Percentiles rank a stretch among this genome's conserved stretches.
Conservation (phyloP, 495 filamentous ascomycete genomes). For the Trichodelitschia bisporula region DNA sequence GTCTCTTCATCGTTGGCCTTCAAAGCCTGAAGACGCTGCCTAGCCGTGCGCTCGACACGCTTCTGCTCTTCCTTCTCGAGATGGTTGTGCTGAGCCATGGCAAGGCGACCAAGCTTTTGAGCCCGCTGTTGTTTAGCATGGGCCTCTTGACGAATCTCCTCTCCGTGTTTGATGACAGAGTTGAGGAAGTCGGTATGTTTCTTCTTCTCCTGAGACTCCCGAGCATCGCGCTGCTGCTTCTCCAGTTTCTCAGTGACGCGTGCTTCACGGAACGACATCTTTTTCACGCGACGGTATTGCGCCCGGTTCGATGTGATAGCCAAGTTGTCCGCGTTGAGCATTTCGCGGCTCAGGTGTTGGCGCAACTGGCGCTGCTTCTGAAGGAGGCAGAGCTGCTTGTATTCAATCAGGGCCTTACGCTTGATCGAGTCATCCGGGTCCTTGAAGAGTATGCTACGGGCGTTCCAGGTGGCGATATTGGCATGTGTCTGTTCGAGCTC, state of each 20-base stretch:
- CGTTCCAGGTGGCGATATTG: constrained; percentile 66
- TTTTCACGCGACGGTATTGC: constrained; percentile 81
- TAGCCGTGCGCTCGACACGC: constrained; percentile 84
- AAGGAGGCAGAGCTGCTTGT: constrained; percentile 61
- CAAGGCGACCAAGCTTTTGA: constrained; percentile 67
- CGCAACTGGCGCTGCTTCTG: constrained; percentile 67
- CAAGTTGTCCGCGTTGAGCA: constrained; percentile 82
- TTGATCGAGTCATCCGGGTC: constrained; percentile 51
- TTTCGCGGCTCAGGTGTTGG: constrained; percentile 62
- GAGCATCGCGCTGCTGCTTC: constrained; percentile 90
- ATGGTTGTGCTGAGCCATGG: constrained; percentile 69
- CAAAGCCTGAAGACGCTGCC: constrained; percentile 95
- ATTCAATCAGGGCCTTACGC: constrained; percentile 74
- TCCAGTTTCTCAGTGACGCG: constrained; percentile 94
- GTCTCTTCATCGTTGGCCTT: constrained; percentile 98
- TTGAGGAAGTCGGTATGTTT: constrained; percentile 78
- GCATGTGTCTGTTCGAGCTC: constrained; percentile 63
- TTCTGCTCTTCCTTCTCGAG: constrained; percentile 99
- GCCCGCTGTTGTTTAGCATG: constrained; percentile 39
- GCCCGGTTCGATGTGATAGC: constrained; percentile 85
- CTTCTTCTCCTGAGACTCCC: constrained; percentile 83
- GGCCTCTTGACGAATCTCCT: constrained; percentile 34
- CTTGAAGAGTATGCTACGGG: constrained; percentile 38
- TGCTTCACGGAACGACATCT: constrained; percentile 84
- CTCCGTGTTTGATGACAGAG: constrained; percentile 40